phyloP scores from a whole-genome alignment of 345 rosid species.

The Euphorbia pulcherrima region DNA sequence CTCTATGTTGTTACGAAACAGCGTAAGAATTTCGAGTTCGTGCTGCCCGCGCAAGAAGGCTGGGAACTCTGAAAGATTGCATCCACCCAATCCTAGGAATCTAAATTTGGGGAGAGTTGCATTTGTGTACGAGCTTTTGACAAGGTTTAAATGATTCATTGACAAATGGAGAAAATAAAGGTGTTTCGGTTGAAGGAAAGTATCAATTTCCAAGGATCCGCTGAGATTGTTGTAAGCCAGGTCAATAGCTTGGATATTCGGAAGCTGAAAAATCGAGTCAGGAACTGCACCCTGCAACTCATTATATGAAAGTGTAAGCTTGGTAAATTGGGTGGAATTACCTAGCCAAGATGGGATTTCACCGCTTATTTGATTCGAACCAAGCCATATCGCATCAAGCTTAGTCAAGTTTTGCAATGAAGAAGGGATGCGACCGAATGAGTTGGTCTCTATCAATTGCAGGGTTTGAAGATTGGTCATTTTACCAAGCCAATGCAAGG shows the following conservation, averaged over 20 bases:
- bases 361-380: not conserved
- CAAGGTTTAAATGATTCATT: slow-evolving; percentile 7
- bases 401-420: not conserved
- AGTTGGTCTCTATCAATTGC: not conserved
- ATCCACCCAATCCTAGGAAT: slow-evolving; percentile 2
- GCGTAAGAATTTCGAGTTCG: not conserved
- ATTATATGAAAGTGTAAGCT: slow-evolving; percentile 1
- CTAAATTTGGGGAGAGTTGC: not conserved
- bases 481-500: slow-evolving; percentile 1
- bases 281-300: slow-evolving; percentile 22
- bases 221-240: slow-evolving; percentile 10
- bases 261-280: slow-evolving; percentile 5
- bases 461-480: not conserved
- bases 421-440: not conserved
- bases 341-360: slow-evolving; percentile 8
- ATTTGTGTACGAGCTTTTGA: not conserved
- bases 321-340: slow-evolving; percentile 9
- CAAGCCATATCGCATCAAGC: not conserved
- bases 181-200: slow-evolving; percentile 3
- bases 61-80: slow-evolving; percentile 19
- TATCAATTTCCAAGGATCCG: slow-evolving; percentile 14
- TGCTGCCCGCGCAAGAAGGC: slow-evolving; percentile 18
- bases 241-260: not conserved
- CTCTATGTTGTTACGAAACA: slow-evolving; percentile 13
- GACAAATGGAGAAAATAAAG: not conserved